Conservation (phyloP, 1,139 yeast genomes). For the Wickerhamiella pararugosa region DNA sequence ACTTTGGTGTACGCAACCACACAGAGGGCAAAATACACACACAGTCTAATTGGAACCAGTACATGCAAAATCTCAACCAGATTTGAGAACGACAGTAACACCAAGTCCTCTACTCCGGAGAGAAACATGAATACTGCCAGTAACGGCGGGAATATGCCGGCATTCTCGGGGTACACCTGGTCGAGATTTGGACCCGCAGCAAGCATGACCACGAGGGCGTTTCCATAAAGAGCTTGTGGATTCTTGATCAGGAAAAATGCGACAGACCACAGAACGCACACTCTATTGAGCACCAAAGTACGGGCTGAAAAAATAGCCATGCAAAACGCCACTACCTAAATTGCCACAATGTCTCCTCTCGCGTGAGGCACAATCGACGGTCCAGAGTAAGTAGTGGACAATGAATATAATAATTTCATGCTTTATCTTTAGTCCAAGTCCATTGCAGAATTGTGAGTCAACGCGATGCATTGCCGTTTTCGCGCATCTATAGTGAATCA, state of each 20-base stretch:
- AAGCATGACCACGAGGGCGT: slow-evolving; percentile 35
- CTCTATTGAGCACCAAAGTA: slow-evolving; percentile 25
- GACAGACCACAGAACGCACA: slow-evolving; percentile 30
- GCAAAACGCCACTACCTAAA: too few species aligned
- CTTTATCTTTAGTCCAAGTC: too few species aligned
- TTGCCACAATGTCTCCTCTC: too few species aligned
- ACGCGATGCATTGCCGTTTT: too few species aligned
- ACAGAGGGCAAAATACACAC: slow-evolving; percentile 37
- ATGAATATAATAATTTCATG: too few species aligned
- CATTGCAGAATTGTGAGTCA: too few species aligned
- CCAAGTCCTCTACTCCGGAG: slow-evolving; percentile 21
- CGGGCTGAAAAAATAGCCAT: slow-evolving; percentile 14
- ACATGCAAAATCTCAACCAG: slow-evolving; percentile 42
- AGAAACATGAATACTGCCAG: slow-evolving; percentile 29
- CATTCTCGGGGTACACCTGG: slow-evolving; percentile 28
- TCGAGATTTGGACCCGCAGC: slow-evolving; percentile 44
- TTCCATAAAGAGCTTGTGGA: slow-evolving; percentile 25
- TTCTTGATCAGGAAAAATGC: slow-evolving; percentile 29
- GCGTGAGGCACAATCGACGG: too few species aligned
- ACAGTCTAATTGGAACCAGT: slow-evolving; percentile 51
- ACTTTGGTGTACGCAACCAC: slow-evolving; percentile 28
- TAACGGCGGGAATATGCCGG: slow-evolving; percentile 25
- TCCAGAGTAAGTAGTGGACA: too few species aligned
- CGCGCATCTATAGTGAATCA: too few species aligned
- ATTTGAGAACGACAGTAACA: slow-evolving; percentile 17